Percentiles rank a stretch among this genome's conserved stretches.
Conservation (phyloP, 345 rosid genomes). For the Linum lewisii region DNA sequence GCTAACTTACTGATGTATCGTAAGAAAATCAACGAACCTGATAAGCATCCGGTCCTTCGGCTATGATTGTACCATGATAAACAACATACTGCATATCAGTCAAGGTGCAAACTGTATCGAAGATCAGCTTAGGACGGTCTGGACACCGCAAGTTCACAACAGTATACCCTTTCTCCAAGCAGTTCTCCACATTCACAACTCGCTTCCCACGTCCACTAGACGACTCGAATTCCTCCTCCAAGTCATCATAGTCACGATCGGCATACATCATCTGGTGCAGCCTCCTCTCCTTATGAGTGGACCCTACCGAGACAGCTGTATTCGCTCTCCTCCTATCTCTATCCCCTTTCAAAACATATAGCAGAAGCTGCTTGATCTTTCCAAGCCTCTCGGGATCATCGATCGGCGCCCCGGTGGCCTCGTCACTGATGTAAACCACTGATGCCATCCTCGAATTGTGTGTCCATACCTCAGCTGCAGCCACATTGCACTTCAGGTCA, state of each 20-base stretch:
- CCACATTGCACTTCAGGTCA: constrained; percentile 62
- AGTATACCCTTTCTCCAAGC: constrained; percentile 56
- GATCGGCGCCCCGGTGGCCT: constrained; percentile 42
- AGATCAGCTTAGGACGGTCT: constrained; percentile 67
- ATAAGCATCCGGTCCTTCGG: constrained; percentile 69
- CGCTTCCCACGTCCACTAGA: constrained; percentile 32
- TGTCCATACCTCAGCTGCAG: constrained; percentile 80
- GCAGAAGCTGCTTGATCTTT: constrained; percentile 54
- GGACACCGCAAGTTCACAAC: constrained; percentile 58
- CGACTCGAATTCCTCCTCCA: constrained; percentile 25
- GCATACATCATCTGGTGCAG: constrained; percentile 86
- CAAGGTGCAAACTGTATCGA: constrained; percentile 70
- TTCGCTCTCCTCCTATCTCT: constrained; percentile 56
- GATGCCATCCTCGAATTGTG: constrained; percentile 85
- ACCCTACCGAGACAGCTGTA: constrained; percentile 55
- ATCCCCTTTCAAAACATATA: constrained; percentile 54
- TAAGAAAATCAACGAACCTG: constrained; percentile 34
- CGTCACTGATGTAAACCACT: constrained; percentile 55
- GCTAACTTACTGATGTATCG: neutral
- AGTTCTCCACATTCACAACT: constrained; percentile 53
- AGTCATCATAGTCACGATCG: constrained; percentile 57
- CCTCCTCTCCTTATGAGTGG: constrained; percentile 65
- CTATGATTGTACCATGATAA: constrained; percentile 59
- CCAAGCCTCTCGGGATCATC: constrained; percentile 42
- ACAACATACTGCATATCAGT: constrained; percentile 79